Base-by-base conservation (phyloP, 495 filamentous ascomycete species). In the Xylaria bambusicola region DNA sequence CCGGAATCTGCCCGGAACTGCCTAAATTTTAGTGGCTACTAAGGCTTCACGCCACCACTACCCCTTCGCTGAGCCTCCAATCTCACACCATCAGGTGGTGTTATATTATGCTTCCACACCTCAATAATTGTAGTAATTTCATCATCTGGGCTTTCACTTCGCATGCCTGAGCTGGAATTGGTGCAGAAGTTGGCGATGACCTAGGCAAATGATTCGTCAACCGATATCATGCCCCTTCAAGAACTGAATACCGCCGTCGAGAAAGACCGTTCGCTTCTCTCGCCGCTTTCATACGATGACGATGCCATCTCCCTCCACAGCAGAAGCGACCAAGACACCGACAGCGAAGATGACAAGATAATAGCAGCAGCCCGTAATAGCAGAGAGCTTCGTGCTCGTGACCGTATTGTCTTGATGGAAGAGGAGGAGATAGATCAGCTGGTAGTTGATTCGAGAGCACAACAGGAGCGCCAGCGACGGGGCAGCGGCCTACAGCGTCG, bases 351-450 rank as follows among this genome's bases (percentile, higher is more conserved):
- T 66, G 89, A 92, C 68, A 82, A 87, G 58, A 76, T 88, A 54
- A 75, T 86, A 24, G 75, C 80, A 53, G 80, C 80, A 10, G 82
- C 83, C 29, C 81, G 88, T 13, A 89, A 84, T 48, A 90, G 88
- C 61, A 73, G 82, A 45, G 91, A 96, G 68, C 76, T 91, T 24
- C 77, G 83, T 12, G 79, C 84, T 23, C 83, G 88, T 70, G 92
- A 95, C 66, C 81, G 84, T 46, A 80, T 86, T n/a, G 86, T 96
- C 0, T 71, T 97, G 58, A 82, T 88, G 42, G 90, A 94, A 61
- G 93, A 98, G 75, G 92, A 97, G 56, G 92, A 97, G 67, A 77
- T 88, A 46, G 93, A 95, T 66, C 84, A 88, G 60, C 71, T 97
- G 42, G 78, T 97, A 75, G 84, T 36, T 62, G 77, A 67, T 71